Evolutionary conservation across 208 protist genomes (phyloP), one percentile per base, ranked within the genome.

Genomic region (Crithidia sp.): DNA sequence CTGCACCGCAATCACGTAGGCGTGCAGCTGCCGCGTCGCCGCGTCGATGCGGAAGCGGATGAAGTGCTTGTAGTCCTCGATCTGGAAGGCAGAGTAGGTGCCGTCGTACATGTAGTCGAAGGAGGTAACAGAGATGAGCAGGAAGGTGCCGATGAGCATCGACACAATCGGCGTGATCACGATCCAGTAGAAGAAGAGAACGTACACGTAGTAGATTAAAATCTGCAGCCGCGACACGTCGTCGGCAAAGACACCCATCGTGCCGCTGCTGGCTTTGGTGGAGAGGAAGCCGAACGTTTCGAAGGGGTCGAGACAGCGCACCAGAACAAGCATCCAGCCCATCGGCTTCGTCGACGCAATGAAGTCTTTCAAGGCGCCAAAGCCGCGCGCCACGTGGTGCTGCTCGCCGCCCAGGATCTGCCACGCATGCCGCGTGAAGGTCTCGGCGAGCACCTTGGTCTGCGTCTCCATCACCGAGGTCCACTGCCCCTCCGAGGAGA

Each of bases 11-110:
- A 95, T 73, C 16, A 95, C 88, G 54, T 90, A 92, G 6, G 47
- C 79, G 61, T 91, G 84, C 43, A 95, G 67, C 71, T 84, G 73
- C 40, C 90, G 82, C 43, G 81, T 92, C 49, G 69, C 16, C 44
- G 67, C 74, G 60, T 93, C 84, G 17, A 95, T 63, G 3, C 79
- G 70, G 67, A 94, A 92, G 41, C 91, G 91, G 13, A 95, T 16
- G 63, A 95, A 94, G 75, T 92, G 83, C 63, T 95, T 95, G 77
- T 82, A 95, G 70, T 92, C 87, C 60, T 95, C 91, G 50, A 95
- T 91, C 76, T 94, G 91, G 70, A 95, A 95, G 6, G 91, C 87
- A 3, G 91, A 92, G 79, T 92, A 94, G 53, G 84, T 83, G 57
- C 71, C 81, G 63, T 95, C 84, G 78, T 94, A 92, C 83, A 90